Percentiles rank a stretch among this genome's conserved stretches.
Evolutionary conservation across 192 early-diverging fungal species (phyloP).

Genomic region (Podila horticola): DNA sequence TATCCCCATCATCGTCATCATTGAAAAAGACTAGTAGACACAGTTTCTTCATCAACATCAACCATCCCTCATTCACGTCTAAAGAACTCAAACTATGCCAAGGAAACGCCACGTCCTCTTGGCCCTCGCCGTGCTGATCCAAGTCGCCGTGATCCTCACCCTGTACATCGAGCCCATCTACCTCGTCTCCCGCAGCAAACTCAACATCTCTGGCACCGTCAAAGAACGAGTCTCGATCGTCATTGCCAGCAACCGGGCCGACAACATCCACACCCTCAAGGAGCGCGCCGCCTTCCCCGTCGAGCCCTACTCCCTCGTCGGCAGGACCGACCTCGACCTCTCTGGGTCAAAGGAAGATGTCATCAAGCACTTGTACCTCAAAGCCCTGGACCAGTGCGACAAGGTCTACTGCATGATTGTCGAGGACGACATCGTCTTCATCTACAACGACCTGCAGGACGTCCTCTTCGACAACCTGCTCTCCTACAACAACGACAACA

Average conservation of each 20-base stretch:
- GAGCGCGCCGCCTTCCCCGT: slow-evolving; percentile 5
- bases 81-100: neutral
- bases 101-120: slow-evolving; percentile 1
- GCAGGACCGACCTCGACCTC: slow-evolving; percentile 3
- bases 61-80: neutral
- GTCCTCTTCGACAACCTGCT: slow-evolving; percentile 22
- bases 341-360: slow-evolving; percentile 2
- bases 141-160: slow-evolving; percentile 8
- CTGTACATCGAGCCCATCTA: slow-evolving; percentile 11
- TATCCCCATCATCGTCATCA: too few relatives aligned
- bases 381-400: slow-evolving; percentile 9
- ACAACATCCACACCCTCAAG: slow-evolving; percentile 2
- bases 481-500: slow-evolving; percentile 30
- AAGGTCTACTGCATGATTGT: slow-evolving; percentile 20
- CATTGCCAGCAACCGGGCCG: slow-evolving; percentile 8
- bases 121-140: neutral
- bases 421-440: slow-evolving; percentile 16
- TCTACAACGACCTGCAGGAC: slow-evolving; percentile 14
- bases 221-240: slow-evolving; percentile 9
- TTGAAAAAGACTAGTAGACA: too few relatives aligned
- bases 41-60: neutral
- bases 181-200: slow-evolving; percentile 7
- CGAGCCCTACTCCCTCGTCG: neutral
- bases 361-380: slow-evolving; percentile 3
- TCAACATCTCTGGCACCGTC: slow-evolving; percentile 9